Conservation (phyloP, 2,329 filamentous ascomycete species). For the Ophiostoma fasciatum region DNA sequence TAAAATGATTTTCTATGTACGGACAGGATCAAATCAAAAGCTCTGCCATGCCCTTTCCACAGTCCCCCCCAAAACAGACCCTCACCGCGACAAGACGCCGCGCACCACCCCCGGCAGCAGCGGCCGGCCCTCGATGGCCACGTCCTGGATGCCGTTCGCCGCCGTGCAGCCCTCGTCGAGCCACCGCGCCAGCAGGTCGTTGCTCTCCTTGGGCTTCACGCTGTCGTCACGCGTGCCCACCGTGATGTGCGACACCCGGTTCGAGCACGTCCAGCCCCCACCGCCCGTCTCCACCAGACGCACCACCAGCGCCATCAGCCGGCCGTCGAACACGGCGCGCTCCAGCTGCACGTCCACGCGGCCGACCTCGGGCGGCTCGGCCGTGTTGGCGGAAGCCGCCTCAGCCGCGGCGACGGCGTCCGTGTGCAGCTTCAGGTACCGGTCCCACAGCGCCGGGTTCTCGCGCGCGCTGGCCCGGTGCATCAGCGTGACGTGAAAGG, state of each 20-base stretch:
- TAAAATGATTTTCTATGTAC: conserved; percentile 2
- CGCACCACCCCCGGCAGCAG: conserved; percentile 31
- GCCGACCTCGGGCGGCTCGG: conserved; percentile 35
- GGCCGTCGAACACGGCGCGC: conserved; percentile 66
- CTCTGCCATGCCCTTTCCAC: no score
- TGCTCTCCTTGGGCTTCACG: conserved; percentile 91
- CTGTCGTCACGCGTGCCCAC: conserved; percentile 60
- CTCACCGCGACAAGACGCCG: conserved; percentile 26
- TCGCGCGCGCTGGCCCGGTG: conserved; percentile 53
- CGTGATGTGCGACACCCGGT: conserved; percentile 74
- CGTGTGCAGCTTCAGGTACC: conserved; percentile 47
- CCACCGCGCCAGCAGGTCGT: conserved; percentile 67
- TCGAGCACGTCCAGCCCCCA: conserved; percentile 53
- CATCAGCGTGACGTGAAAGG: conserved; percentile 89
- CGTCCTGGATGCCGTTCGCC: conserved; percentile 30
- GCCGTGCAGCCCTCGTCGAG: conserved; percentile 36
- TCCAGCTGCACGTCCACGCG: conserved; percentile 49
- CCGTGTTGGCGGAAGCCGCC: neutral
- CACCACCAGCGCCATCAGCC: conserved; percentile 84
- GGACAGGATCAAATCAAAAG: no score
- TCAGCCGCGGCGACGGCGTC: conserved; percentile 21
- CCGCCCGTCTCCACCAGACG: conserved; percentile 44
- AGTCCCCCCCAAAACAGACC: no score
- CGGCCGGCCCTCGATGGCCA: conserved; percentile 34
- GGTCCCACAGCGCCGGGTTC: conserved; percentile 59